Evolutionary conservation across 257 asterid genomes (phyloP), one percentile per base, ranked within the genome.

Genomic region (Anisodus tanguticus): DNA sequence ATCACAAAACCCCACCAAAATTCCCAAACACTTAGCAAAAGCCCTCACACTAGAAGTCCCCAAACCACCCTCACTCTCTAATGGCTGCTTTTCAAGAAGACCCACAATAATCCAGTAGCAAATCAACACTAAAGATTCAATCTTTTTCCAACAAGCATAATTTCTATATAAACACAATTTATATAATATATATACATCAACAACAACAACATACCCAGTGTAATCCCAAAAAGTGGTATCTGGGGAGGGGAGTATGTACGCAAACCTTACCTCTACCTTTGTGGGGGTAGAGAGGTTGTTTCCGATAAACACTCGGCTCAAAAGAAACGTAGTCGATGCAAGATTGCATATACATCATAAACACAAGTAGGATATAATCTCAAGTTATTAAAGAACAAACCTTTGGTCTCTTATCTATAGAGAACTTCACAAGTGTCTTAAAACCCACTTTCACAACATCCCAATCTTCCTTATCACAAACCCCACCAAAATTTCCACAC

Each of bases 371-470:
- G 35, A 31, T 31, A 31, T 31, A 31, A 31, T 31, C 35, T 31
- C 15, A 5, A 53, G 55, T 9, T 59, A 13, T 64, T 35, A 41
- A 49, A 17, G 43, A 11, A 78, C 86, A 22, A 35, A 94, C 99
- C 98, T 94, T 95, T 1, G 99, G 99, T 6, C 99, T 92, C 91
- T 89, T 94, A 87, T 94, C 98, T 22, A 89, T 84, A 15, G 98
- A 92, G 72, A 88, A 90, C 58, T 87, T 93, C 68, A 95, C 83
- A 83, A 94, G 92, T 84, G 93, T 85, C 79, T 85, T 88, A 47
- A 93, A 91, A 47, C 99, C 97, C 17, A 83, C 26, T 17, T 89
- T 82, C 86, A 94, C 91, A 7, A 93, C 91, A 68, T 90, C 90
- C 98, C 99, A 95, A 72, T 91, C 93, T 78, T 88, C 86, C 88